Conservation (phyloP, 768 basidiomycete species). For the Podaxis sp. region DNA sequence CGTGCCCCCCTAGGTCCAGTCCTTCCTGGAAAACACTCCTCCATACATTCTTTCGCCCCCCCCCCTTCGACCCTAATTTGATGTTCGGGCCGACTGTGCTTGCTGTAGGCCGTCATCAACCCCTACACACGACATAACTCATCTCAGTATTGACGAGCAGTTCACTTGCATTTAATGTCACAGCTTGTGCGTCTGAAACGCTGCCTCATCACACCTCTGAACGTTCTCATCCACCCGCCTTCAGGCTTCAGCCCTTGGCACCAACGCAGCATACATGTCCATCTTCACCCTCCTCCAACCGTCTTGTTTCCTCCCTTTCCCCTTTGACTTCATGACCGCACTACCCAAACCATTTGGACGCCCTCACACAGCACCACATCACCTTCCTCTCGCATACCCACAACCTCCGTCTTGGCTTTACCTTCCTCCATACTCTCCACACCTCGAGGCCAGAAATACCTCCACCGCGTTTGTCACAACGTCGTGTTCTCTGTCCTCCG, state of each 20-base stretch:
- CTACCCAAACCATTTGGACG: background rate
- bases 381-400: slow-evolving; percentile 17
- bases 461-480: slow-evolving; percentile 34
- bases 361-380: background rate
- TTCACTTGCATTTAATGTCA: slow-evolving; percentile 30
- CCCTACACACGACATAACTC: slow-evolving; percentile 55
- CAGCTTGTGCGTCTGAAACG: slow-evolving; percentile 71
- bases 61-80: slow-evolving; percentile 57
- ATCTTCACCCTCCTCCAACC: background rate
- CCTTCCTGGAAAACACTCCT: slow-evolving; percentile 53
- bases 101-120: slow-evolving; percentile 48
- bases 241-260: background rate
- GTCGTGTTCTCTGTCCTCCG: slow-evolving; percentile 45
- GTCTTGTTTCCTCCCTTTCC: background rate
- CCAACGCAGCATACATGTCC: background rate
- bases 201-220: slow-evolving; percentile 58
- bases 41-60: slow-evolving; percentile 63
- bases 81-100: slow-evolving; percentile 60
- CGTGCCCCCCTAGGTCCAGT: slow-evolving; percentile 52
- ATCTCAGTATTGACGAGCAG: slow-evolving; percentile 56
- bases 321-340: too few species aligned
- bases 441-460: slow-evolving; percentile 40
- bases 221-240: slow-evolving; percentile 34
- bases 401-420: slow-evolving; percentile 46
- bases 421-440: slow-evolving; percentile 45